phyloP scores from a whole-genome alignment of 495 filamentous ascomycete species.

The Filosporella fistucella region DNA sequence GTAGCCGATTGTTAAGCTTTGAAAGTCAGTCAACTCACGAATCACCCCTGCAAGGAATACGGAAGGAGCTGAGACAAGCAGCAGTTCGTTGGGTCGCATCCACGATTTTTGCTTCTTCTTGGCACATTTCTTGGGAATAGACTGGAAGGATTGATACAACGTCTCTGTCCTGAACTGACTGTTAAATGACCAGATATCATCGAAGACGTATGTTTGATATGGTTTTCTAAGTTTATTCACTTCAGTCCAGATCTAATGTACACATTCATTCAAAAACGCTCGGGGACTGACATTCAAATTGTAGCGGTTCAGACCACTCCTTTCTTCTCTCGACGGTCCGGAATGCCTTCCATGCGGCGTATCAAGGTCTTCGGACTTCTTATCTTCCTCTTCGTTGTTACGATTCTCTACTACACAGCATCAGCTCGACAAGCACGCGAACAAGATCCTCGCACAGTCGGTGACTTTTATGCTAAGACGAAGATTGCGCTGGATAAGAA shows the following conservation, averaged over 20 bases:
- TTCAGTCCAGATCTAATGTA: too few species aligned
- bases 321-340: conserved; percentile 21
- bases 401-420: conserved; percentile 51
- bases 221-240: too few species aligned
- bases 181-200: conserved; percentile 1
- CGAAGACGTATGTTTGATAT: neutral
- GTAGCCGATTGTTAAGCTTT: too few species aligned
- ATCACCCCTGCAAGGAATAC: too few species aligned
- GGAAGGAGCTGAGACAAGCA: too few species aligned
- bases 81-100: too few species aligned
- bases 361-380: conserved; percentile 54
- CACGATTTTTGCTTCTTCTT: too few species aligned
- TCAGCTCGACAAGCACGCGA: conserved; percentile 51
- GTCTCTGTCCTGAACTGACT: too few species aligned
- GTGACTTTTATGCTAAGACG: conserved; percentile 55
- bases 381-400: conserved; percentile 50
- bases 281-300: neutral
- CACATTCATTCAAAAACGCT: neutral
- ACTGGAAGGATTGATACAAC: too few species aligned
- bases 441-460: conserved; percentile 31
- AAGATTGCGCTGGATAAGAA: conserved; percentile 40
- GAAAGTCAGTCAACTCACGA: too few species aligned
- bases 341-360: conserved; percentile 70
- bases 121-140: too few species aligned
- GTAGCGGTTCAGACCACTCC: conserved; percentile 16